A percentile compares a stretch with the other conserved stretches of the same genome.
phyloP scores from a whole-genome alignment of 345 rosid species.

The Lenwebbia sp. region DNA sequence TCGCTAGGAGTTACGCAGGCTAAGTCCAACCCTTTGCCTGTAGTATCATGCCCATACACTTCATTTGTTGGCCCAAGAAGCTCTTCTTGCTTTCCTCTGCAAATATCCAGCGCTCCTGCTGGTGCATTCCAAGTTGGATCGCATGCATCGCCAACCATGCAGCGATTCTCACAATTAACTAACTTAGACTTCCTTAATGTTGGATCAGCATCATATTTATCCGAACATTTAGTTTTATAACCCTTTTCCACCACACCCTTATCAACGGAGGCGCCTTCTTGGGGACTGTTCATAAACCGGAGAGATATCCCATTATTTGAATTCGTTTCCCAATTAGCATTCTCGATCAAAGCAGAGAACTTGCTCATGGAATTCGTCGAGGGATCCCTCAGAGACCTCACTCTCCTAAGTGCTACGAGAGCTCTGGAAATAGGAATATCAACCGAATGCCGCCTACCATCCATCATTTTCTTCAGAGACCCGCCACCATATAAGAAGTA shows the following conservation, averaged over 20 bases:
- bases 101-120: not conserved
- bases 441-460: constrained; percentile 78
- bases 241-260: constrained; percentile 14
- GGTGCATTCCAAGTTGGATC: not conserved
- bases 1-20: constrained; percentile 15
- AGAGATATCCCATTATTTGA: constrained; percentile 64
- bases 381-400: constrained; percentile 90
- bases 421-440: constrained; percentile 88
- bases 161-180: constrained; percentile 7
- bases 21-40: constrained; percentile 22
- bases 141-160: constrained; percentile 3
- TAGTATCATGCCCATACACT: constrained; percentile 11
- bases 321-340: constrained; percentile 80
- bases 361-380: constrained; percentile 92
- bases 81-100: constrained; percentile 9
- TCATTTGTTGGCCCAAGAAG: constrained; percentile 9
- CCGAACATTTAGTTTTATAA: constrained; percentile 15
- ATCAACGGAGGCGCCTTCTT: constrained; percentile 15
- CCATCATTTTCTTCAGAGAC: constrained; percentile 24
- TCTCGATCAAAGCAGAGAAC: constrained; percentile 69
- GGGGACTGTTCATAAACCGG: constrained; percentile 19
- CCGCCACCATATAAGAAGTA: not conserved
- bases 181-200: constrained; percentile 13
- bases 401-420: constrained; percentile 84
- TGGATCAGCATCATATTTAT: constrained; percentile 8